phyloP scores from a whole-genome alignment of 2,329 filamentous ascomycete genomes.

The Aspergillus versicolor region DNA sequence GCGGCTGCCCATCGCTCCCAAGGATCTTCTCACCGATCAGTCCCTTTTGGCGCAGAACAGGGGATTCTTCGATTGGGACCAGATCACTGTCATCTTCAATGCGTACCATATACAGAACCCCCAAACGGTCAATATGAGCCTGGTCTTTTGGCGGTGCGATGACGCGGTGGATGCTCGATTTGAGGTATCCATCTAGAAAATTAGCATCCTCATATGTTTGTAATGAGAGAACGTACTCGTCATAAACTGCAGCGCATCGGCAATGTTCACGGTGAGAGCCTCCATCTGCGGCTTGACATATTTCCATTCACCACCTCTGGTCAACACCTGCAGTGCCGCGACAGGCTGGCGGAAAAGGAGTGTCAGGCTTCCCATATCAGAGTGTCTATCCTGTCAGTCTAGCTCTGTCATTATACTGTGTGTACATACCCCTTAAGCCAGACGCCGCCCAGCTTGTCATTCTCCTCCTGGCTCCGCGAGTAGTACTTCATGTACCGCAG shows the following conservation, averaged over 20 bases:
- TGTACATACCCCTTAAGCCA: background rate
- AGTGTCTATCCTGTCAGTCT: background rate
- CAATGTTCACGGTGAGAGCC: constrained; percentile 31
- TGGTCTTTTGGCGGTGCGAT: constrained; percentile 1
- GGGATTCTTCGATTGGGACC: background rate
- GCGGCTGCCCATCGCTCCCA: background rate
- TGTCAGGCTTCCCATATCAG: background rate
- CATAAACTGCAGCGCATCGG: background rate
- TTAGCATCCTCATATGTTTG: background rate
- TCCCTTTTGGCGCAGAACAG: background rate
- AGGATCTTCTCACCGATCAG: background rate
- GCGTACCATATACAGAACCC: background rate
- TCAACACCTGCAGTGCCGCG: background rate
- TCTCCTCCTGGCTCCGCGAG: background rate
- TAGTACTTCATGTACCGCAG: constrained; percentile 6
- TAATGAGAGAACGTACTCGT: background rate
- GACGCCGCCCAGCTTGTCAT: background rate
- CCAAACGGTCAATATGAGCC: background rate
- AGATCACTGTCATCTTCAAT: background rate
- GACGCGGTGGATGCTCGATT: constrained; percentile 2
- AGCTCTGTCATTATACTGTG: too few species aligned
- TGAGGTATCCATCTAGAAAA: background rate
- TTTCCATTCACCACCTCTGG: background rate
- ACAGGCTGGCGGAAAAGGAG: background rate
- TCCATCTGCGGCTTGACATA: background rate